Evolutionary conservation across 164 flowering plant genomes (phyloP).

Genomic region (Euptelea pleiosperma): DNA sequence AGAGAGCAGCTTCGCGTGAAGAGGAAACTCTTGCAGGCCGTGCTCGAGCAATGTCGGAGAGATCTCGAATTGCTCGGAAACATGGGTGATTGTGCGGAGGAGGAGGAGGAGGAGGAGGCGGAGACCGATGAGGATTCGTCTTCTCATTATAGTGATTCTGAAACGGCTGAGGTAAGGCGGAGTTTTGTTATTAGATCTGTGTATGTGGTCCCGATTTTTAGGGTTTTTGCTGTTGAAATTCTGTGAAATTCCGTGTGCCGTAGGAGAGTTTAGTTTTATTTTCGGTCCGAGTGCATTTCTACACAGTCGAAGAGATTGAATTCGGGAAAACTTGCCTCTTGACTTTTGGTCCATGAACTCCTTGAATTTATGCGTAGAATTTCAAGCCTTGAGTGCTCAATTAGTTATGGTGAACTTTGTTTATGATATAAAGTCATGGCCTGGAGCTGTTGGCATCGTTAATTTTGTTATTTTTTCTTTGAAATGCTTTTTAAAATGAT

Average conservation of each 20-base stretch:
- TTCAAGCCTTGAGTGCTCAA: too few relatives aligned
- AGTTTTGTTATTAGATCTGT: neutral
- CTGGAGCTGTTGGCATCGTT: too few relatives aligned
- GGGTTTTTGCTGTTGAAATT: neutral
- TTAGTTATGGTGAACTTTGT: too few relatives aligned
- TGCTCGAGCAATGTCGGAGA: conserved; percentile 71
- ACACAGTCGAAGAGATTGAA: too few relatives aligned
- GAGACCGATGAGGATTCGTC: conserved; percentile 18
- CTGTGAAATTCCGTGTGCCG: too few relatives aligned
- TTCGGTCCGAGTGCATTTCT: too few relatives aligned
- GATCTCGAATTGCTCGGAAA: conserved; percentile 56
- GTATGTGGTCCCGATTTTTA: neutral
- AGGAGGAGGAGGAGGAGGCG: conserved; percentile 15
- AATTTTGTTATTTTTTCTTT: too few relatives aligned
- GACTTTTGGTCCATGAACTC: too few relatives aligned
- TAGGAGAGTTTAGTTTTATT: neutral
- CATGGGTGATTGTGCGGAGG: conserved; percentile 8
- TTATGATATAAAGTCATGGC: too few relatives aligned
- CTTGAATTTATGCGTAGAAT: too few relatives aligned
- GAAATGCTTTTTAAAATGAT: too few relatives aligned
- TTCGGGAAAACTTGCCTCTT: too few relatives aligned
- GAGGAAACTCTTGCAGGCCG: conserved; percentile 60
- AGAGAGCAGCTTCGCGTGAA: conserved; percentile 31
- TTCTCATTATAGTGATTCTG: conserved; percentile 22
- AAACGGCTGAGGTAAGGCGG: conserved; percentile 46